Conservation (phyloP, 305 asterid genomes). For the Fraxinus sp. region DNA sequence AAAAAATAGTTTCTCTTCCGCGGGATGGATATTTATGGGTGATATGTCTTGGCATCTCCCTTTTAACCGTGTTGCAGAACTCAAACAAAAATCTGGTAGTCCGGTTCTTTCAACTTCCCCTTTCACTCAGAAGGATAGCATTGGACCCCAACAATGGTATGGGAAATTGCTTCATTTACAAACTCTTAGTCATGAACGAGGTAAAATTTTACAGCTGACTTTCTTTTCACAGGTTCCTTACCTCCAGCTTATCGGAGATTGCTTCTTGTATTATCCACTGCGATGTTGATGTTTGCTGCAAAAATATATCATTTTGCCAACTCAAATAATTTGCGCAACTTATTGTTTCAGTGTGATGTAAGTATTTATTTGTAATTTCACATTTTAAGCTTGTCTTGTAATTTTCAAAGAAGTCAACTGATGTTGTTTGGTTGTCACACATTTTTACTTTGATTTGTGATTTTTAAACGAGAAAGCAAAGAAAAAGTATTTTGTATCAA, state of each 20-base stretch:
- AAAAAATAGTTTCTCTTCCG: background rate
- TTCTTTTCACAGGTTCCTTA: constrained; percentile 50
- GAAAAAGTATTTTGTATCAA: background rate
- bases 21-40: background rate
- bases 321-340: constrained; percentile 46
- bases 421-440: background rate
- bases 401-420: background rate
- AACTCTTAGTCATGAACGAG: background rate
- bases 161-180: constrained; percentile 7
- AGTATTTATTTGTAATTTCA: constrained; percentile 32
- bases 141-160: constrained; percentile 61
- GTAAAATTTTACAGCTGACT: constrained; percentile 10
- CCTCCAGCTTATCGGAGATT: constrained; percentile 70
- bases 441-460: background rate
- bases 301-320: constrained; percentile 63
- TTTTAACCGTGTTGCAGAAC: constrained; percentile 53
- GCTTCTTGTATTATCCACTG: constrained; percentile 70
- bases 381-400: background rate
- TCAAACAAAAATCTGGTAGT: constrained; percentile 47
- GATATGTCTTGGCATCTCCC: background rate
- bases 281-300: constrained; percentile 73
- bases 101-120: constrained; percentile 79
- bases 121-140: constrained; percentile 73
- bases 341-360: constrained; percentile 59
- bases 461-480: background rate